A percentile compares a stretch with the other conserved stretches of the same genome.
Conservation (phyloP, 2,329 filamentous ascomycete genomes). For the Nigrospora sphaerica region DNA sequence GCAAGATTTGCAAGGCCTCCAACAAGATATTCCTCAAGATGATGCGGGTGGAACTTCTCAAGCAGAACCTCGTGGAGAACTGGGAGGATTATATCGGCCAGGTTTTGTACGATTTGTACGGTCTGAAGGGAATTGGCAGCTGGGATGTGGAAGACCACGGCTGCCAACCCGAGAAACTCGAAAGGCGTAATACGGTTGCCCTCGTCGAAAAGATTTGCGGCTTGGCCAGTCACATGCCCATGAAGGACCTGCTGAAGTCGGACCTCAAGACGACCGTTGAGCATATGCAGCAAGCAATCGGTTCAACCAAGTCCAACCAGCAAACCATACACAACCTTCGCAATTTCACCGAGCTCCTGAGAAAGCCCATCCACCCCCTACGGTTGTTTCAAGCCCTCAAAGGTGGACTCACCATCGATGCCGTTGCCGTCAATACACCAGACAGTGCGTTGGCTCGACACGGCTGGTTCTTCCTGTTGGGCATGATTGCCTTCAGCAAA, state of each 20-base stretch:
- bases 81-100: conserved; percentile 84
- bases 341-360: conserved; percentile 74
- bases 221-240: conserved; percentile 74
- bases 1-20: conserved; percentile 76
- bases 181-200: conserved; percentile 71
- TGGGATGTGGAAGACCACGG: conserved; percentile 71
- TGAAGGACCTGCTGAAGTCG: conserved; percentile 87
- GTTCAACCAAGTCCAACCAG: conserved; percentile 67
- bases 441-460: conserved; percentile 70
- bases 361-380: conserved; percentile 75
- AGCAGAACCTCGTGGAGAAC: conserved; percentile 67
- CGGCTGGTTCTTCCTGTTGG: conserved; percentile 89
- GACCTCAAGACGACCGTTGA: conserved; percentile 88
- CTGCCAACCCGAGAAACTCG: conserved; percentile 69
- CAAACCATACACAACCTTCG: conserved; percentile 83
- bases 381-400: conserved; percentile 74
- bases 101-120: conserved; percentile 76
- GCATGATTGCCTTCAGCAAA: conserved; percentile 80
- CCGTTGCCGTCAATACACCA: conserved; percentile 58
- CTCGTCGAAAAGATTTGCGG: conserved; percentile 78
- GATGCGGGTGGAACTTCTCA: conserved; percentile 78
- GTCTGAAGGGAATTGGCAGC: conserved; percentile 62
- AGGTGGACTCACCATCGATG: conserved; percentile 68
- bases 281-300: conserved; percentile 83
- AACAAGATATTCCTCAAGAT: conserved; percentile 86